A percentile compares a stretch with the other conserved stretches of the same genome.
phyloP scores from a whole-genome alignment of 2,329 filamentous ascomycete species.

The Helminthosporium solani region DNA sequence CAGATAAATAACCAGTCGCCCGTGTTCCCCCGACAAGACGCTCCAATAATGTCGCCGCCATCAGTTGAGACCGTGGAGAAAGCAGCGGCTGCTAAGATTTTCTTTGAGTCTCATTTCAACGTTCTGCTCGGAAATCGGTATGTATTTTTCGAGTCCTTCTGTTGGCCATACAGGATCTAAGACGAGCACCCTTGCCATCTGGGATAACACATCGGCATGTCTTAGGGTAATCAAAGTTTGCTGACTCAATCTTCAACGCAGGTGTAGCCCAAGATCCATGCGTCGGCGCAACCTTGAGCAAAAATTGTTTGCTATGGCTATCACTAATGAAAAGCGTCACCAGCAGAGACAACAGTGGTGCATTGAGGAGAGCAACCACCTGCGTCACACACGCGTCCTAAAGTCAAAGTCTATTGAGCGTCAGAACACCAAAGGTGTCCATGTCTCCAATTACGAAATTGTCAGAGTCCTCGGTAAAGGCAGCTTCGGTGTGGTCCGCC shows the following conservation, averaged over 20 bases:
- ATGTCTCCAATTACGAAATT: constrained; percentile 70
- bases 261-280: constrained; percentile 59
- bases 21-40: constrained; percentile 37
- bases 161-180: too few species aligned
- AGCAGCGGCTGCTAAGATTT: constrained; percentile 78
- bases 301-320: constrained; percentile 60
- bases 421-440: constrained; percentile 53
- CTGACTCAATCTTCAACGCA: too few species aligned
- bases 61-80: constrained; percentile 68
- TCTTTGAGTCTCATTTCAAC: constrained; percentile 81
- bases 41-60: constrained; percentile 33
- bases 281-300: constrained; percentile 64
- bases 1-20: constrained; percentile 25
- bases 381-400: constrained; percentile 71
- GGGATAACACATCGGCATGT: too few species aligned
- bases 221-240: too few species aligned
- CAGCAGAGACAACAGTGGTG: constrained; percentile 61
- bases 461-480: constrained; percentile 86
- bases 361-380: constrained; percentile 68
- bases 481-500: constrained; percentile 87
- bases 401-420: constrained; percentile 60
- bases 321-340: constrained; percentile 57
- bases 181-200: too few species aligned
- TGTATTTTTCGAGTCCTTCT: too few species aligned
- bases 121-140: constrained; percentile 55